phyloP scores from a whole-genome alignment of 75 land plant species.

The Sequoiadendron giganteum region DNA sequence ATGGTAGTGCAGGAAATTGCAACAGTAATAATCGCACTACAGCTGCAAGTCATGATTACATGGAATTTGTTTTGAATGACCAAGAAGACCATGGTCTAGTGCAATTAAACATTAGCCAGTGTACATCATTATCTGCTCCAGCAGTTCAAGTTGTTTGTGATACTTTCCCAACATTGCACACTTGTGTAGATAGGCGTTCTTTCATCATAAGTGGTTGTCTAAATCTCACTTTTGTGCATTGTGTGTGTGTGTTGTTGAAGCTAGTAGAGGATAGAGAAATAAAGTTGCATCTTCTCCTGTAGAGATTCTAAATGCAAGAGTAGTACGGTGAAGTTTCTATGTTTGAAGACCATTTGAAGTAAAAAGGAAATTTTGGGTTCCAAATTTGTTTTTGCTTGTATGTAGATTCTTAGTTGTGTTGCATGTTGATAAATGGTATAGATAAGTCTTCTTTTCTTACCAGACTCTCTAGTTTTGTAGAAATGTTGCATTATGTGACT shows the following conservation, averaged over 20 bases:
- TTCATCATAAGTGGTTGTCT: conserved; percentile 93
- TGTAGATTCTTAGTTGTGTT: not conserved
- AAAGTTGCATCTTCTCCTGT: conserved; percentile 14
- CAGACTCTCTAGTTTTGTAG: not conserved
- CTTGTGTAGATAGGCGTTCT: conserved; percentile 87
- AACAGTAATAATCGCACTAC: conserved; percentile 22
- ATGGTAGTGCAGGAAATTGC: conserved; percentile 37
- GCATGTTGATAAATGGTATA: not conserved
- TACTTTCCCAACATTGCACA: conserved; percentile 89
- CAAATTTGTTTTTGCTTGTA: not conserved
- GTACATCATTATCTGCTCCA: conserved; percentile 82
- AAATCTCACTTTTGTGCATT: conserved; percentile 86
- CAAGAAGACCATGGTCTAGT: conserved; percentile 62
- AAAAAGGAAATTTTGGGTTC: not conserved
- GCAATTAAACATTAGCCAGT: conserved; percentile 90
- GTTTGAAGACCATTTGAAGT: not conserved
- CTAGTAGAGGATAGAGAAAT: conserved; percentile 28
- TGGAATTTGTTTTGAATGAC: conserved; percentile 7
- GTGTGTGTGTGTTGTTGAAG: conserved; percentile 72
- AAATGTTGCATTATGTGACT: not conserved
- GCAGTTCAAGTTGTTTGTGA: conserved; percentile 98
- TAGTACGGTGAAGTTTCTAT: not conserved
- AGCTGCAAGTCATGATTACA: conserved; percentile 12
- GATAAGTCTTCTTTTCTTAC: not conserved
- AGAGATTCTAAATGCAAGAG: not conserved